A percentile compares a stretch with the other conserved stretches of the same genome.
Evolutionary conservation across 1,139 yeast genomes (phyloP).

Genomic region (Spathaspora sp.): DNA sequence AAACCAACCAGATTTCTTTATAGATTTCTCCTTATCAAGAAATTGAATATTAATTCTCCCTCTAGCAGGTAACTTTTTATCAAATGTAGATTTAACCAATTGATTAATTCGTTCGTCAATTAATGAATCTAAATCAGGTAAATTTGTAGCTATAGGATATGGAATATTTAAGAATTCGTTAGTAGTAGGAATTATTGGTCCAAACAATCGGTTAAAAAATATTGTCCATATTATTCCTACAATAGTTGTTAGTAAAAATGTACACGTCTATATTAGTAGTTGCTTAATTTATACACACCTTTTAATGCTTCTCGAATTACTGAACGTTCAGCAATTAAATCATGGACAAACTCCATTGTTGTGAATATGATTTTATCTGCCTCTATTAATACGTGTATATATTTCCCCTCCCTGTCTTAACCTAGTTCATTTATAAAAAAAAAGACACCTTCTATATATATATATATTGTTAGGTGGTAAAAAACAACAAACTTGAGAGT

Average conservation of each 20-base stretch:
- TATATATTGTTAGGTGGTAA: no score
- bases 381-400: no score
- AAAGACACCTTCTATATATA: no score
- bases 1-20: constrained; percentile 46
- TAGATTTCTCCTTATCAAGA: constrained; percentile 16
- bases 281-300: constrained; percentile 33
- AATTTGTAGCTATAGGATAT: constrained; percentile 43
- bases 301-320: constrained; percentile 45
- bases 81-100: constrained; percentile 32
- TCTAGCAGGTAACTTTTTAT: constrained; percentile 7
- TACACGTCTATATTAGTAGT: background rate
- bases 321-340: constrained; percentile 41
- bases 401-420: constrained; percentile 21
- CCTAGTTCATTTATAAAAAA: background rate
- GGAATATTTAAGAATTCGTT: constrained; percentile 44
- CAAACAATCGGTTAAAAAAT: constrained; percentile 69
- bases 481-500: no score
- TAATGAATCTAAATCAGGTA: constrained; percentile 43
- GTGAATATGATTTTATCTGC: constrained; percentile 1
- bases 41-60: constrained; percentile 13
- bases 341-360: constrained; percentile 39
- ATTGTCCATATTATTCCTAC: constrained; percentile 64
- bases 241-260: constrained; percentile 17
- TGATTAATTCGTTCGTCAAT: constrained; percentile 43
- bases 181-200: constrained; percentile 58